Evolutionary conservation across 148 eudicot species (phyloP).

Genomic region (Rhododendron griersonianum): DNA sequence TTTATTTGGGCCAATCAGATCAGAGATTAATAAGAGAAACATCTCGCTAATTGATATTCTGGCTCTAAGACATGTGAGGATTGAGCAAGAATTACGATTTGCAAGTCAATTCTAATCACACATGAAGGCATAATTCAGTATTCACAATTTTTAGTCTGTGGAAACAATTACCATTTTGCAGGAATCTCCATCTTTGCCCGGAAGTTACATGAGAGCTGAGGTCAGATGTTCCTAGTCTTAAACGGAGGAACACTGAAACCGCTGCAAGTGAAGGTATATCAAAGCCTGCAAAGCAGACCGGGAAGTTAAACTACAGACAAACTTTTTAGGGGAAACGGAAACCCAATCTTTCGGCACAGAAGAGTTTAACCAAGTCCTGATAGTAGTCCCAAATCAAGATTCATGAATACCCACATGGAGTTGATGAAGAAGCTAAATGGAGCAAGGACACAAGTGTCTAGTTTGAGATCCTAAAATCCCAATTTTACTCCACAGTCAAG

Average conservation of each 20-base stretch:
- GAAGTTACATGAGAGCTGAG: conserved; percentile 3
- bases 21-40: not conserved
- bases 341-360: not conserved
- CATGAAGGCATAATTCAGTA: not conserved
- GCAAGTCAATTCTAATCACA: not conserved
- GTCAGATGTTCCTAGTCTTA: conserved; percentile 11
- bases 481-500: not conserved
- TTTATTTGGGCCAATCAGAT: not conserved
- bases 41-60: not conserved
- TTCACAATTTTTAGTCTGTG: not conserved
- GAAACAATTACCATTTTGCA: conserved; percentile 9
- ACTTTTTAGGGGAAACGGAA: not conserved
- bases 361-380: not conserved
- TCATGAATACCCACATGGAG: not conserved
- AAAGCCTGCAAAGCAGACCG: conserved; percentile 10
- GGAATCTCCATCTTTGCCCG: conserved; percentile 6
- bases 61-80: not conserved
- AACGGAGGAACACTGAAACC: conserved; percentile 14
- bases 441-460: not conserved
- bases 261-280: conserved; percentile 22
- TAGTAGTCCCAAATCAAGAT: not conserved
- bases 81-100: not conserved
- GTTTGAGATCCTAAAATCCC: not conserved
- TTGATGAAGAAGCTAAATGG: not conserved
- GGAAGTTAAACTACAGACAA: not conserved